Conservation (phyloP, 2,329 filamentous ascomycete species). For the Ascochyta viciae-villosae region DNA sequence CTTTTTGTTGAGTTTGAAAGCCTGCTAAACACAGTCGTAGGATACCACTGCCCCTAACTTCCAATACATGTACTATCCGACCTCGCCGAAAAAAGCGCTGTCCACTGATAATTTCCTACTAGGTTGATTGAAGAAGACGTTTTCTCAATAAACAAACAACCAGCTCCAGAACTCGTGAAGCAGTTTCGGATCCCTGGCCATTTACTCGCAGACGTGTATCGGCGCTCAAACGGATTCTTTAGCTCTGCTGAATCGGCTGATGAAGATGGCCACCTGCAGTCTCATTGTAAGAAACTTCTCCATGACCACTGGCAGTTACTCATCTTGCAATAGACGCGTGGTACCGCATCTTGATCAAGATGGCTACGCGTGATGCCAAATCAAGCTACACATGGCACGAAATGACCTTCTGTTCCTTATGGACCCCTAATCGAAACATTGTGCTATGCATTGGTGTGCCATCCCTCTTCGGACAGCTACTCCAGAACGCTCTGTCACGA, state of each 20-base stretch:
- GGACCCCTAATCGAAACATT: too few relatives aligned
- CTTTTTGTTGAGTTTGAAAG: too few relatives aligned
- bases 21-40: too few relatives aligned
- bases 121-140: constrained; percentile 19
- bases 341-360: too few relatives aligned
- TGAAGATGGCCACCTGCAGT: constrained; percentile 7
- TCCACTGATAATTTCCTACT: background rate
- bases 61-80: background rate
- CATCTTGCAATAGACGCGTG: constrained; percentile 11
- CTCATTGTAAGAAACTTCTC: background rate
- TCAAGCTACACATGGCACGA: too few relatives aligned
- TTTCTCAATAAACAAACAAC: constrained; percentile 33
- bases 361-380: too few relatives aligned
- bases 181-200: constrained; percentile 19
- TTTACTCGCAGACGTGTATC: constrained; percentile 19
- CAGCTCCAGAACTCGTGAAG: constrained; percentile 12
- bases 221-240: constrained; percentile 28
- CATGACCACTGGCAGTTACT: background rate
- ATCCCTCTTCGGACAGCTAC: constrained; percentile 5
- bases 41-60: background rate
- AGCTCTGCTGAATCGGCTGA: constrained; percentile 6
- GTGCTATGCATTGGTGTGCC: background rate
- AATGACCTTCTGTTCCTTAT: too few relatives aligned
- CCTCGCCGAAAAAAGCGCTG: too few relatives aligned
- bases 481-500: constrained; percentile 4